Base-by-base conservation (phyloP, 75 land plant genomes). In the Picea glauca region DNA sequence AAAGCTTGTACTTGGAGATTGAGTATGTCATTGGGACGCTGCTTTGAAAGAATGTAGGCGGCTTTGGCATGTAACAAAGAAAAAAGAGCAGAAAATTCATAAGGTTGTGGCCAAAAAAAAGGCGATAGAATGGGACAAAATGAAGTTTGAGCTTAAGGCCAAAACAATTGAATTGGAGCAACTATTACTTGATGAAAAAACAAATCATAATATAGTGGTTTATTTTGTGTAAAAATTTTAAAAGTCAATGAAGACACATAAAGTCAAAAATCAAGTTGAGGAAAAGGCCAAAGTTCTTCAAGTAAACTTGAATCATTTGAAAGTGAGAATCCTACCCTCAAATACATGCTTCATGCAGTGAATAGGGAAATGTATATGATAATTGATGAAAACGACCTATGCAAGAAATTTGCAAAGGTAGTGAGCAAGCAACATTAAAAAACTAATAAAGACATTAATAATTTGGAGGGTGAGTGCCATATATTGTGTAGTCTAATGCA, bases 11-110 rank as follows among this genome's bases (percentile, higher is more conserved):
- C 79, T 87, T 23, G 92, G 94, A 78, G 89, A 87, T 73, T 79
- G 89, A 33, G 82, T 85, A 0, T n/a, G 84, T 62, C 98, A 92
- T 63, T 90, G 94, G 59, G 99, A 93, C 79, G 94, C 85, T 0
- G 94, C 97, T n/a, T 85, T 96, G 62, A 92, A 92, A 80, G 99
- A 96, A 79, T 91, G 96, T 82, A 87, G 93, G 81, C 91, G 92
- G 83, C 89, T 92, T 30, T 74, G 97, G 67, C 89, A 80, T 60
- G 87, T 82, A 15, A 85, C 84, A 35, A 93, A 96, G 64, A 90
- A 93, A 67, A 93, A 93, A 56, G 91, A 92, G 66, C 83, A 87
- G 72, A 94, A 84, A 65, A 75, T 87, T 21, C 87, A 84, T 8
- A 88, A 91, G 50, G 84, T 92, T 12, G 32, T 93, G 15, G 67